Base-by-base conservation (phyloP, 148 eudicot genomes). In the Gaultheria prostrata region DNA sequence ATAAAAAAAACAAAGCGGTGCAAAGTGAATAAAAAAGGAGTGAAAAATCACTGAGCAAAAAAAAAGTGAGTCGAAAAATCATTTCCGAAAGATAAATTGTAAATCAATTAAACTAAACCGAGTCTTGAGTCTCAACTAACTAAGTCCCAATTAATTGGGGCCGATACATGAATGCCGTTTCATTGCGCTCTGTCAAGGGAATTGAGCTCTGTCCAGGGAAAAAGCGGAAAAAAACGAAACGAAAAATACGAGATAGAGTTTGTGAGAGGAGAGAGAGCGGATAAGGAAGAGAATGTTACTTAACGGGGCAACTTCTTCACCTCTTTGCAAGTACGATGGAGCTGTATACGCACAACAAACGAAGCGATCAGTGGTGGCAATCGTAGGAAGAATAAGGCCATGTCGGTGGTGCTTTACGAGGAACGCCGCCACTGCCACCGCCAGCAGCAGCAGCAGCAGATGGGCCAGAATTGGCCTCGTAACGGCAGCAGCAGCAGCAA, bases 401-500 rank as follows among this genome's bases (percentile, higher is more conserved):
- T 30, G 67, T n/a, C 8, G 67, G 26, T 8, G 80, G 57, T 49
- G 51, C 43, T 43, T 45, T 46, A 30, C 14, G 46, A 78, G 67
- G 32, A 65, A 65, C 15, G 71, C 28, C 13, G 33, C 78, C 51
- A 43, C 24, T 5, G 28, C 20, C 48, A 20, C 1, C 20, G 26
- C 26, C 77, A 82, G 15, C 51, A n/a, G 84, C 72, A 54, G 80
- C 72, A 13, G 72, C 28, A 28, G 28, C 71, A 18, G 80, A 20
- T 71, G 43, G 74, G 53, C 43, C 49, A 63, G 21, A 76, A 50
- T 49, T 18, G 81, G 81, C 32, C 67, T 59, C n/a, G 80, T 71
- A 30, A 57, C 69, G 9, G 39, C 57, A 6, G 53, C 83, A 0
- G 83, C 84, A 35, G 84, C 70, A 6, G 54, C 50, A 45, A 11